Base-by-base conservation (phyloP, 2,329 filamentous ascomycete genomes). In the Trichoderma guizhouense region DNA sequence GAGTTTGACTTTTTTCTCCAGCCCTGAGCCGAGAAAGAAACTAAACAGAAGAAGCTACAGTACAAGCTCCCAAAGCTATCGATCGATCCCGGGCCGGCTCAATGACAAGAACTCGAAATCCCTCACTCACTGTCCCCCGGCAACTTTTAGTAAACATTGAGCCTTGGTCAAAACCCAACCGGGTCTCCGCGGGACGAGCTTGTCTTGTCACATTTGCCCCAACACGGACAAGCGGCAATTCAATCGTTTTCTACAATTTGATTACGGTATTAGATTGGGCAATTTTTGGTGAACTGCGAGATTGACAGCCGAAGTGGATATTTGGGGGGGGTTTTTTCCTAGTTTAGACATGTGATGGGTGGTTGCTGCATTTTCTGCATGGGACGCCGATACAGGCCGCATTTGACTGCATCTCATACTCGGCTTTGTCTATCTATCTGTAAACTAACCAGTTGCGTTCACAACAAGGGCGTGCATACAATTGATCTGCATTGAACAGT, bases 351-450 rank as follows among this genome's bases (percentile, higher is more conserved):
- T 66, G 63, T 65, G 62, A 65, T 65, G 62, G 28, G 39, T 21
- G n/a, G 11, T 43, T 64, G 36, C 24, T 65, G 43, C 30, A 36
- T 24, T 7, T 11, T 43, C 7, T 57, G 36, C 32, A 7, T 32
- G 28, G 15, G 55, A 61, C 39, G 67, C 57, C 47, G 55, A 70
- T 70, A 34, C 67, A 61, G 67, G 64, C 64, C 47, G 67, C 62
- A 18, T 30, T 43, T 26, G 66, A 69, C 53, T 53, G 39, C 30
- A 55, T 47, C 57, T 43, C 24, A 55, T 21, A 14, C 9, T 43
- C 36, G 53, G n/a, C n/a, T 55, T 53, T 34, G 39, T 58, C 7
- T 28, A 30, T 43, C 26, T 36, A 36, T 36, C 6, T n/a, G n/a
- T n/a, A n/a, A n/a, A 53, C 47, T 53, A 53, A 24, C 47, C 47